These are phyloP conservation scores for Boletus rex-veris DNA, from an alignment of 768 basidiomycete species.

Conservation along the genomic window DNA sequence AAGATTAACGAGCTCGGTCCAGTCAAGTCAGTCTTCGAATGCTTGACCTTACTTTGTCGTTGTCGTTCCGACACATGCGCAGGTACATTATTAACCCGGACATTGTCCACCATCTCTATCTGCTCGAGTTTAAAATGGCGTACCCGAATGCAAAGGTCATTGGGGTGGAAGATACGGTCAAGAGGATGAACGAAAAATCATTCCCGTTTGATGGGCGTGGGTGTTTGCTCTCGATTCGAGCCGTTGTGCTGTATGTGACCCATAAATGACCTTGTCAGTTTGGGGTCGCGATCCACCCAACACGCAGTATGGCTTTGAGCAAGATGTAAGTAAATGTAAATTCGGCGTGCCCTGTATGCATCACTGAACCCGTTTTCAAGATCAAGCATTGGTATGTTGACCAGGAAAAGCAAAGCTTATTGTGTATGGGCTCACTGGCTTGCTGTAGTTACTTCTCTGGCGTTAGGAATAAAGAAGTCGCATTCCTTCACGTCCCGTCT, in stretches of 20 bases:
- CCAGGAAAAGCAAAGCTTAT: background rate
- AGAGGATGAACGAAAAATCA: conserved; percentile 49
- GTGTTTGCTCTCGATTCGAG: conserved; percentile 14
- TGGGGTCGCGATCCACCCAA: conserved; percentile 63
- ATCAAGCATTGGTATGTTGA: conserved; percentile 47
- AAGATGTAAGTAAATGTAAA: conserved; percentile 42
- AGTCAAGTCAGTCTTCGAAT: conserved; percentile 46
- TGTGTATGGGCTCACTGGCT: background rate
- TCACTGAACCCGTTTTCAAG: conserved; percentile 22
- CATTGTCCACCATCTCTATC: conserved; percentile 54
- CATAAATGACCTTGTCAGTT: conserved; percentile 26
- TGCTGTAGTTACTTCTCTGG: conserved; percentile 61
- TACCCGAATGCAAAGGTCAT: conserved; percentile 72
- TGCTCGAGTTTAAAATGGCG: conserved; percentile 63
- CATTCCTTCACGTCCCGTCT: conserved; percentile 70
- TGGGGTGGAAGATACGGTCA: conserved; percentile 54
- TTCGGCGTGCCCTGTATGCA: background rate
- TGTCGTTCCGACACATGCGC: background rate
- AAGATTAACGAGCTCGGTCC: conserved; percentile 62
- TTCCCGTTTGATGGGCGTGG: conserved; percentile 63
- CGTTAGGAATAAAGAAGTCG: conserved; percentile 74
- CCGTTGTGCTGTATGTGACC: background rate
- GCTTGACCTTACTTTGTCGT: background rate
- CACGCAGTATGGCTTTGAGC: conserved; percentile 76
- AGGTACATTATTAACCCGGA: conserved; percentile 62